Percentiles rank a stretch among this genome's conserved stretches.
phyloP scores from a whole-genome alignment of 2,329 filamentous ascomycete species.

The Colletotrichum sp. region DNA sequence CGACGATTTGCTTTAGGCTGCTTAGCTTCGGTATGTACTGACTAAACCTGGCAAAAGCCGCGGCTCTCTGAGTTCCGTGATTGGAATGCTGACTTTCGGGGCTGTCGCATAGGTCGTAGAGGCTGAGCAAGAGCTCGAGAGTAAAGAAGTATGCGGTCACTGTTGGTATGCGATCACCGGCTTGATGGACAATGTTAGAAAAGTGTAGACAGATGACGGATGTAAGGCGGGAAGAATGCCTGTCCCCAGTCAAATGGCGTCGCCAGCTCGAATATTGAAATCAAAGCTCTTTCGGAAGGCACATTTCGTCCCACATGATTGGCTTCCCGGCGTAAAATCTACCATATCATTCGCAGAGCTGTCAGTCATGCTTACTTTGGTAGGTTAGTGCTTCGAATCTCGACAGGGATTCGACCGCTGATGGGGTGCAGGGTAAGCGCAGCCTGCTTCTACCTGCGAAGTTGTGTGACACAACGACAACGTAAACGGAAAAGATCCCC shows the following conservation, averaged over 20 bases:
- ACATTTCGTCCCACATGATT: no score
- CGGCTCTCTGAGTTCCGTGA: fast-evolving
- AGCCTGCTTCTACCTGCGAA: background rate
- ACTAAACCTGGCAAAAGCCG: background rate
- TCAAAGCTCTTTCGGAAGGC: no score
- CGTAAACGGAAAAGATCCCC: fast-evolving
- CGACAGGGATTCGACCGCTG: background rate
- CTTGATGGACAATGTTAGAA: no score
- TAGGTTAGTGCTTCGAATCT: fast-evolving
- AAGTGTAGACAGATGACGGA: no score
- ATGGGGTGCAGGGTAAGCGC: background rate
- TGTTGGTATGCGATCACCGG: background rate
- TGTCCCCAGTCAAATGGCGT: no score
- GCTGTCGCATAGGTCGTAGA: background rate
- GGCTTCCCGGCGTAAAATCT: no score
- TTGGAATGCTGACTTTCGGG: background rate
- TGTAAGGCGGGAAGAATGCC: no score
- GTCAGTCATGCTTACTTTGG: background rate
- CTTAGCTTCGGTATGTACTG: background rate
- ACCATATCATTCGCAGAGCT: background rate
- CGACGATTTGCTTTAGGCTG: background rate
- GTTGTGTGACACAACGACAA: background rate
- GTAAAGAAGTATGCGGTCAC: background rate
- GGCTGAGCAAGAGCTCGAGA: background rate
- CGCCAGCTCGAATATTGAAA: no score